These are phyloP conservation scores for Morella rubra DNA, from an alignment of 306 rosid genomes.

Conservation along the genomic window DNA sequence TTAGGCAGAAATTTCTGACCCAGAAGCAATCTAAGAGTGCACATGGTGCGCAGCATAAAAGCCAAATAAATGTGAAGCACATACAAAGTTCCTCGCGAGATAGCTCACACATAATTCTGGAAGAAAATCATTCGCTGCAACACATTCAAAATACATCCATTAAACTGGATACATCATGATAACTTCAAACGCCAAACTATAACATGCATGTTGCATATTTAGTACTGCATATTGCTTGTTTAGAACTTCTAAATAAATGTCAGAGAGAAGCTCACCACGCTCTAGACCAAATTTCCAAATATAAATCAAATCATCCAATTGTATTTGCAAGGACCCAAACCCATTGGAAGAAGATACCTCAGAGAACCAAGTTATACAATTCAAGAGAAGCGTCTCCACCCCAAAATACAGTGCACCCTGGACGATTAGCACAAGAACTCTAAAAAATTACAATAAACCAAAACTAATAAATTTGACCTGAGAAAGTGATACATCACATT, in stretches of 20 bases:
- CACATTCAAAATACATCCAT: constrained; percentile 21
- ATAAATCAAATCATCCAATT: constrained; percentile 54
- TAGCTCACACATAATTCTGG: constrained; percentile 52
- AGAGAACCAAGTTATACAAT: constrained; percentile 67
- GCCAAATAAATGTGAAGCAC: constrained; percentile 36
- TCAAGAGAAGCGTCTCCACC: constrained; percentile 57
- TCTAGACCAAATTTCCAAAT: constrained; percentile 67
- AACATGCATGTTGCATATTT: neutral
- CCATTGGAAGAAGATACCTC: constrained; percentile 38
- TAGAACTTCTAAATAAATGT: constrained; percentile 15
- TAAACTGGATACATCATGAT: constrained; percentile 29
- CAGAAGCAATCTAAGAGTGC: constrained; percentile 2
- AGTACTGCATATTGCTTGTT: too few relatives aligned
- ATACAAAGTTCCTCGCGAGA: constrained; percentile 83
- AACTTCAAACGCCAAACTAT: constrained; percentile 14
- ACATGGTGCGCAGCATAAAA: constrained; percentile 22
- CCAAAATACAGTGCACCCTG: constrained; percentile 90
- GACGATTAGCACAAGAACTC: constrained; percentile 21
- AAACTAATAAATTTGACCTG: neutral
- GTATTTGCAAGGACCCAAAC: constrained; percentile 36
- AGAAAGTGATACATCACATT: neutral
- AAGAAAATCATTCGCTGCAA: constrained; percentile 59
- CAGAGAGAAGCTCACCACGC: constrained; percentile 44
- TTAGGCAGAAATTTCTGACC: constrained; percentile 2
- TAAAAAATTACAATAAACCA: neutral